Evolutionary conservation across 2,329 filamentous ascomycete species (phyloP).

Genomic region (Clarireedia homoeocarpa): DNA sequence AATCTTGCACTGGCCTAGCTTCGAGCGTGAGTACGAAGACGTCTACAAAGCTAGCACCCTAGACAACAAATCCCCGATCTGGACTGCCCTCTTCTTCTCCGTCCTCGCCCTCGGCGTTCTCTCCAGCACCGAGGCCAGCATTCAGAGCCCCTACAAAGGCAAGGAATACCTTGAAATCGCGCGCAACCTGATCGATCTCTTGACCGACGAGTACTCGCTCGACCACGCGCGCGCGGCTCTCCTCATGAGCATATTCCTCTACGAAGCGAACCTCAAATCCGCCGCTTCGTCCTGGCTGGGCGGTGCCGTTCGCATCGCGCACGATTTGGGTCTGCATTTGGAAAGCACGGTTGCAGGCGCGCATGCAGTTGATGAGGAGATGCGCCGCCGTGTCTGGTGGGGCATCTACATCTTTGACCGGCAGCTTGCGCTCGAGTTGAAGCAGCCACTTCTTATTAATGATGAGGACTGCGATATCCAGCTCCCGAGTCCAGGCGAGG

Average conservation of each 20-base stretch:
- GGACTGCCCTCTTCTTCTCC: slow-evolving; percentile 73
- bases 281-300: slow-evolving; percentile 83
- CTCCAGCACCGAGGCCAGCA: slow-evolving; percentile 54
- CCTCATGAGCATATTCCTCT: slow-evolving; percentile 69
- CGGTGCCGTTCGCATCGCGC: slow-evolving; percentile 68
- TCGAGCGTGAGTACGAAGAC: slow-evolving; percentile 66
- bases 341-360: slow-evolving; percentile 58
- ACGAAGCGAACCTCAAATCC: slow-evolving; percentile 79
- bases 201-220: slow-evolving; percentile 69
- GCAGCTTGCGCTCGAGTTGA: slow-evolving; percentile 69
- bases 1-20: slow-evolving; percentile 80
- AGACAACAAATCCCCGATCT: slow-evolving; percentile 55
- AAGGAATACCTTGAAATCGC: slow-evolving; percentile 65
- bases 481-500: slow-evolving; percentile 72
- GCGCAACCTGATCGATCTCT: slow-evolving; percentile 65
- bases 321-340: slow-evolving; percentile 74
- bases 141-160: slow-evolving; percentile 45
- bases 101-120: slow-evolving; percentile 77
- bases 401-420: slow-evolving; percentile 85
- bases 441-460: slow-evolving; percentile 73
- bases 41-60: slow-evolving; percentile 62
- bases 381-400: slow-evolving; percentile 89
- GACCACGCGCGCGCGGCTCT: slow-evolving; percentile 68
- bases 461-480: slow-evolving; percentile 82
- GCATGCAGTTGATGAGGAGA: slow-evolving; percentile 70